Base-by-base conservation (phyloP, 257 asterid species). In the Nicotiana benthamiana region DNA sequence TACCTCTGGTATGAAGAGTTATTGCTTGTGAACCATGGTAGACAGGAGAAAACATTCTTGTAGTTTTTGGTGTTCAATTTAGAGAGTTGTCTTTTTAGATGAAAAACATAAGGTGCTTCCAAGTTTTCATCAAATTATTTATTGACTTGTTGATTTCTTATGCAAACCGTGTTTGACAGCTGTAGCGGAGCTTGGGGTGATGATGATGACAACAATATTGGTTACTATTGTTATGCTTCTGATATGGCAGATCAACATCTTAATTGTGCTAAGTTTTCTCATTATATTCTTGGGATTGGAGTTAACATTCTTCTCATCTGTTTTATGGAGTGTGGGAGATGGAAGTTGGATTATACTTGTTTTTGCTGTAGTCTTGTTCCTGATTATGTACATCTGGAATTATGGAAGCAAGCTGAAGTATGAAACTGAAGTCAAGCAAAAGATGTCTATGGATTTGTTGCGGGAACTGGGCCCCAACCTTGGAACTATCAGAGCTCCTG, bases 331-430 rank as follows among this genome's bases (percentile, higher is more conserved):
- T 84, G 89, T 96, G 89, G 92, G 95, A 72, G 98, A 96, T 80
- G 99, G 99, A 54, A 94, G 98, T 86, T 96, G 98, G 97, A 92
- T 94, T 84, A 94, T 94, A 72, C 83, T 96, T 84, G 95, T 94
- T 61, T 91, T 96, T 89, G 91, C 97, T 40, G 80, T 93, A 34
- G 91, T 94, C 85, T 84, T 92, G 82, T 90, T 94, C 82, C 82
- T 91, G 59, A 90, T 96, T 72, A 90, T 96, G 99, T 94, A 83
- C 84, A 87, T 94, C 88, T 96, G 99, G 99, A 94, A 96, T 85
- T 92, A 96, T 53, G 99, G 98, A 63, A 93, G 94, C 92, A 92
- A 88, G 85, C 93, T 92, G 11, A 94, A 89, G 87, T 94, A 96
- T 82, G 98, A 93, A 86, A 94, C 98, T 51, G 98, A 96, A 89